Evolutionary conservation across 495 filamentous ascomycete species (phyloP).

Genomic region (Aspergillus funiculosus): DNA sequence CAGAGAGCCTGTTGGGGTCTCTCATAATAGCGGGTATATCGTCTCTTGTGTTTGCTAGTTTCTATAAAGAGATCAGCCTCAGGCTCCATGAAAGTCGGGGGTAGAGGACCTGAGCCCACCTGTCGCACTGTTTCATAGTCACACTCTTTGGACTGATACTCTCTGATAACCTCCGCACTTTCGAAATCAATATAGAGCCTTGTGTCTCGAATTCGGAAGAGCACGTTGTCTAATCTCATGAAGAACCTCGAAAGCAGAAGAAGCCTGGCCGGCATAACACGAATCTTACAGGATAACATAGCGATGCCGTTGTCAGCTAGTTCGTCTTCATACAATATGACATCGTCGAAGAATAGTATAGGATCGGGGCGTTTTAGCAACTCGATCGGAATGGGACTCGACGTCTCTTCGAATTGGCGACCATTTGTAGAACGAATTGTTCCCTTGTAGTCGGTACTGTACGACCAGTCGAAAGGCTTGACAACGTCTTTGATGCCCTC

Average conservation of each 20-base stretch:
- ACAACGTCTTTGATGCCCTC: slow-evolving; percentile 90
- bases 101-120: slow-evolving; percentile 40
- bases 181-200: slow-evolving; percentile 87
- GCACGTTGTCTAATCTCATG: slow-evolving; percentile 84
- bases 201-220: slow-evolving; percentile 83
- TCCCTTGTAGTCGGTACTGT: slow-evolving; percentile 79
- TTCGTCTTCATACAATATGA: slow-evolving; percentile 94
- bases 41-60: slow-evolving; percentile 62
- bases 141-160: slow-evolving; percentile 80
- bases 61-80: slow-evolving; percentile 39
- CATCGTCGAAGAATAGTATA: slow-evolving; percentile 90
- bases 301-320: slow-evolving; percentile 95
- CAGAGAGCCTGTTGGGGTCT: slow-evolving; percentile 73
- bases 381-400: slow-evolving; percentile 69
- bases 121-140: slow-evolving; percentile 69
- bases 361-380: slow-evolving; percentile 80
- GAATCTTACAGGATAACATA: slow-evolving; percentile 76
- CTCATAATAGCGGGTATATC: slow-evolving; percentile 72
- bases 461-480: slow-evolving; percentile 97
- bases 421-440: slow-evolving; percentile 38
- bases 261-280: slow-evolving; percentile 84
- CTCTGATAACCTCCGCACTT: slow-evolving; percentile 72
- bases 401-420: slow-evolving; percentile 45
- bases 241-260: slow-evolving; percentile 84
- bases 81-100: neutral